Base-by-base conservation (phyloP, 805 yeast genomes). In the Saccharomycopsis schoenii region DNA sequence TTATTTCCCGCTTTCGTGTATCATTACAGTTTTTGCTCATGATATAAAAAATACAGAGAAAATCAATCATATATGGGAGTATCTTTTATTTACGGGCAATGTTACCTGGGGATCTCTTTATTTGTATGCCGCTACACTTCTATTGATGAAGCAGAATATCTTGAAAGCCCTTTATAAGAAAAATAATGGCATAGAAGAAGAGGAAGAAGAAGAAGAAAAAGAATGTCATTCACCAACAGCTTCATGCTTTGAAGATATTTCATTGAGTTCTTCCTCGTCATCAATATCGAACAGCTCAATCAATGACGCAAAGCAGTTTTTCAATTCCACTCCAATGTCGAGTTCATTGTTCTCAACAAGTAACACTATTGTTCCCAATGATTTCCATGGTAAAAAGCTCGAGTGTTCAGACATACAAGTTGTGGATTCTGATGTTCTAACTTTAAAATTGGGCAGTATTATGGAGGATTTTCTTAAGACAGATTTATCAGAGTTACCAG, bases 1-100 rank as follows among this genome's bases (percentile, higher is more conserved):
- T 1, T 79, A 79, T 59, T 92, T 83, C 68, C 87, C 90, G 0
- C 72, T 94, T 15, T 87, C 97, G 19, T 81, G 93, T 0, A 74
- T 93, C 0, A 76, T 93, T 41, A 90, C 98, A 0, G 66, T 89
- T 55, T 89, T 85, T 69, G 76, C 93, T 9, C 97, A 92, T 72
- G 91, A 89, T 62, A 65, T 81, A 19, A 73, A 75, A 54, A 75
- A 77, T 40, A 72, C 79, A 56, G 73, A 73, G 12, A 80, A 81
- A 36, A 72, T 88, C 6, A 76, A 82, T 60, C 71, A 77, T 2
- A 71, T 93, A 2, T 89, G 94, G 82, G 96, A 89, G 69, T 81
- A 80, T 60, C 74, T 86, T 8, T 73, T 91, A 43, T 81, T 88
- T 0, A 59, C 34, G 21, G 42, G 58, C 39, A 36, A 29, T 25